Percentiles rank a stretch among this genome's conserved stretches.
Evolutionary conservation across 306 rosid genomes (phyloP).

Genomic region (Quercus bicolor): DNA sequence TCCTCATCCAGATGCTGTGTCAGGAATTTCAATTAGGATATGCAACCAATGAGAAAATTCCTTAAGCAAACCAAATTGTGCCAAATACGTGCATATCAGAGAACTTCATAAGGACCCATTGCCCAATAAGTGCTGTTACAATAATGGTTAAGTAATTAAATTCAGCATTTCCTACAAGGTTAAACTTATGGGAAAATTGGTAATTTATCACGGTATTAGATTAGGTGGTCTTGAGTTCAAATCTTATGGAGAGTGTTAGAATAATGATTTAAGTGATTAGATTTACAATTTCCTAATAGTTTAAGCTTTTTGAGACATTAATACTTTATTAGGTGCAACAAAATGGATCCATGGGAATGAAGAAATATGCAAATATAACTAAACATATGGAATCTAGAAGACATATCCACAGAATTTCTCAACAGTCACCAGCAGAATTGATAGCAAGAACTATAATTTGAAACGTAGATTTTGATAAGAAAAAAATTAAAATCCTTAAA

Average conservation of each 20-base stretch:
- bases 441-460: background rate
- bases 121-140: background rate
- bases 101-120: background rate
- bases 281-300: too few relatives aligned
- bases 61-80: background rate
- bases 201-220: too few relatives aligned
- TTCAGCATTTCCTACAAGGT: too few relatives aligned
- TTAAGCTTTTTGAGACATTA: too few relatives aligned
- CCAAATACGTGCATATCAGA: background rate
- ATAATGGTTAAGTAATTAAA: too few relatives aligned
- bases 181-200: too few relatives aligned
- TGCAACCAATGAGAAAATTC: background rate
- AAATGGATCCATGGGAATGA: background rate
- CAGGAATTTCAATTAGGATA: background rate
- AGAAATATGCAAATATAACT: background rate
- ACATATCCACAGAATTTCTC: background rate
- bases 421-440: background rate
- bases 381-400: background rate
- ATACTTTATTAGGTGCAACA: background rate
- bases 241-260: too few relatives aligned
- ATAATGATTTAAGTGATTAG: too few relatives aligned
- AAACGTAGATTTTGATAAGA: background rate
- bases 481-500: background rate
- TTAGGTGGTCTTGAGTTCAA: too few relatives aligned
- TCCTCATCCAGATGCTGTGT: conserved; percentile 29